These are phyloP conservation scores for Ophiostoma australiae DNA, from an alignment of 2,329 filamentous ascomycete species.

Conservation along the genomic window DNA sequence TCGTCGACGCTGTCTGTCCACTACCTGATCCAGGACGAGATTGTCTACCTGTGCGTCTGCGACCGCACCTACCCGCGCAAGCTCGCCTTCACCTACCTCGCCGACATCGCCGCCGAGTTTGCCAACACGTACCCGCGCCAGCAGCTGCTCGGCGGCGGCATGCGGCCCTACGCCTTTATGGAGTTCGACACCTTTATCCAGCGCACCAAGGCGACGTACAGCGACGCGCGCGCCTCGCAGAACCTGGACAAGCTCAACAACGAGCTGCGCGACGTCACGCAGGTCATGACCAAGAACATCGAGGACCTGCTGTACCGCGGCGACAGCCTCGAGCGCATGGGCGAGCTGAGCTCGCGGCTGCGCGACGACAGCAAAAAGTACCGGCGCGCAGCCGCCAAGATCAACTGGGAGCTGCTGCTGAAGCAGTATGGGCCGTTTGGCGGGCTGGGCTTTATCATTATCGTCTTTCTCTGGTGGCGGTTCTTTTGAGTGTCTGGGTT, in stretches of 20 bases:
- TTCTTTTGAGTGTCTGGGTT: conserved; percentile 60
- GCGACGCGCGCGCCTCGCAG: conserved; percentile 82
- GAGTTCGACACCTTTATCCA: conserved; percentile 97
- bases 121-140: conserved; percentile 70
- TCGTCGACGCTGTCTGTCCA: conserved; percentile 64
- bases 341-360: conserved; percentile 81
- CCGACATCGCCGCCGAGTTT: conserved; percentile 88
- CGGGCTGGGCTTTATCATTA: conserved; percentile 71
- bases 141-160: conserved; percentile 67
- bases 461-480: conserved; percentile 86
- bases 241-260: conserved; percentile 95
- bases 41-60: conserved; percentile 91
- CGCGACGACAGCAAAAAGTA: conserved; percentile 95
- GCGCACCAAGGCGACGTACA: conserved; percentile 88
- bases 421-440: conserved; percentile 96
- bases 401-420: conserved; percentile 94
- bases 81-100: conserved; percentile 95
- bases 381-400: conserved; percentile 81
- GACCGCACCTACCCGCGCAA: conserved; percentile 94
- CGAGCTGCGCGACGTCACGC: conserved; percentile 93
- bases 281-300: conserved; percentile 99
- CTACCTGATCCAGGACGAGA: conserved; percentile 75
- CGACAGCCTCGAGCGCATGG: conserved; percentile 93
- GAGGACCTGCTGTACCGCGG: conserved; percentile 94
- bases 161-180: conserved; percentile 93